These are phyloP conservation scores for Leccinum disarticulatum DNA, from an alignment of 768 basidiomycete species.

Conservation along the genomic window DNA sequence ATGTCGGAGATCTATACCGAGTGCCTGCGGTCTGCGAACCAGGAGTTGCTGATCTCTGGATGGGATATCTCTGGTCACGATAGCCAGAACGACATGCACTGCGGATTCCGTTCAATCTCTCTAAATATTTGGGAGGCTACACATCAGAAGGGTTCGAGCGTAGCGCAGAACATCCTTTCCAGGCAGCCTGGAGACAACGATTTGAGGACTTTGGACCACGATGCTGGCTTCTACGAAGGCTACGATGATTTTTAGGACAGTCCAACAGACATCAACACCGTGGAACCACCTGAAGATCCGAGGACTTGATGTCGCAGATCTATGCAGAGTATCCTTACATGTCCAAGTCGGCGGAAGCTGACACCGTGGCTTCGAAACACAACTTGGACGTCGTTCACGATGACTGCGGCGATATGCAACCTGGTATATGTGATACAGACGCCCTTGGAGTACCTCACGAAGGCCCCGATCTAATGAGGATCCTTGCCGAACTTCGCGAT, in stretches of 20 bases:
- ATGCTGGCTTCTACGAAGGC: neutral
- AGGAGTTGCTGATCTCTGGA: neutral
- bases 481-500: constrained; percentile 21
- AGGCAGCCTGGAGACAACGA: neutral
- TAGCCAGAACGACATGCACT: neutral
- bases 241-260: neutral
- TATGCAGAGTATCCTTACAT: no score
- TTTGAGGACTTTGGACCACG: neutral
- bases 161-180: neutral
- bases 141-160: neutral
- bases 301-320: neutral
- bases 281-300: neutral
- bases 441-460: neutral
- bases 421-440: neutral
- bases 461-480: constrained; percentile 11
- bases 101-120: neutral
- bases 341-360: no score
- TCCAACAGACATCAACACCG: neutral
- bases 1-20: neutral
- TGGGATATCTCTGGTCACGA: neutral
- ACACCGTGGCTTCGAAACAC: neutral
- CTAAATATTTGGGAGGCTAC: neutral
- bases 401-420: neutral
- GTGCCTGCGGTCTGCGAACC: neutral
- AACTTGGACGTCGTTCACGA: neutral